phyloP scores from a whole-genome alignment of 768 basidiomycete species.

The Calocybe cyanea region DNA sequence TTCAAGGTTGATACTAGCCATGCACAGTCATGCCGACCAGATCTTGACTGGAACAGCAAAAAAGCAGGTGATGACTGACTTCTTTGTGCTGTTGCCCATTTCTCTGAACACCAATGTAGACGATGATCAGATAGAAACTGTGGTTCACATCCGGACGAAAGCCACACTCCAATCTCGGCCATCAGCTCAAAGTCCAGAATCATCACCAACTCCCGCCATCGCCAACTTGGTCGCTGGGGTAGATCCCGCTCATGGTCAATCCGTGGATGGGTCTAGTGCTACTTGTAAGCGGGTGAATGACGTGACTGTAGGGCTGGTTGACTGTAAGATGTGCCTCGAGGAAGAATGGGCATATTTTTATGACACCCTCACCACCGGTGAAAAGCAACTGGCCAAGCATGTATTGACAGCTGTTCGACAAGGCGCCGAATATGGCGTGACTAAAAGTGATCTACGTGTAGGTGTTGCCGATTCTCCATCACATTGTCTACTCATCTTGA shows the following conservation, averaged over 20 bases:
- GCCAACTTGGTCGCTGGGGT: slow-evolving; percentile 18
- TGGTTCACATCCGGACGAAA: slow-evolving; percentile 45
- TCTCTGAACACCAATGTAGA: slow-evolving; percentile 38
- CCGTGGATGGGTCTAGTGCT: slow-evolving; percentile 36
- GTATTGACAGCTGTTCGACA: slow-evolving; percentile 33
- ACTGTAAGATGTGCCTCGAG: slow-evolving; percentile 44
- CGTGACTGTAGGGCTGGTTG: slow-evolving; percentile 30
- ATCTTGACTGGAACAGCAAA: slow-evolving; percentile 83
- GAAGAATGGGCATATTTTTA: slow-evolving; percentile 32
- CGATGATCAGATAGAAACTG: slow-evolving; percentile 81
- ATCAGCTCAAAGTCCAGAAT: slow-evolving; percentile 14
- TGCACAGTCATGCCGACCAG: slow-evolving; percentile 49
- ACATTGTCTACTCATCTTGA: neutral
- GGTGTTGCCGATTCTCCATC: slow-evolving; percentile 10
- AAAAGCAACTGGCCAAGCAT: slow-evolving; percentile 25
- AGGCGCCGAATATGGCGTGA: slow-evolving; percentile 35
- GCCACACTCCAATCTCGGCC: slow-evolving; percentile 13
- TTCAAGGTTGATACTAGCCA: slow-evolving; percentile 67
- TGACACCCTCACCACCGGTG: slow-evolving; percentile 23
- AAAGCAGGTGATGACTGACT: slow-evolving; percentile 60
- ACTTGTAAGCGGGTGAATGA: slow-evolving; percentile 39
- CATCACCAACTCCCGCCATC: slow-evolving; percentile 12
- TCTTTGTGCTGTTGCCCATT: neutral
- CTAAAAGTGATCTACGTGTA: slow-evolving; percentile 35
- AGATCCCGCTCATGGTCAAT: slow-evolving; percentile 38